Evolutionary conservation across 2,329 filamentous ascomycete species (phyloP).

Genomic region (Pseudodiploospora longispora): DNA sequence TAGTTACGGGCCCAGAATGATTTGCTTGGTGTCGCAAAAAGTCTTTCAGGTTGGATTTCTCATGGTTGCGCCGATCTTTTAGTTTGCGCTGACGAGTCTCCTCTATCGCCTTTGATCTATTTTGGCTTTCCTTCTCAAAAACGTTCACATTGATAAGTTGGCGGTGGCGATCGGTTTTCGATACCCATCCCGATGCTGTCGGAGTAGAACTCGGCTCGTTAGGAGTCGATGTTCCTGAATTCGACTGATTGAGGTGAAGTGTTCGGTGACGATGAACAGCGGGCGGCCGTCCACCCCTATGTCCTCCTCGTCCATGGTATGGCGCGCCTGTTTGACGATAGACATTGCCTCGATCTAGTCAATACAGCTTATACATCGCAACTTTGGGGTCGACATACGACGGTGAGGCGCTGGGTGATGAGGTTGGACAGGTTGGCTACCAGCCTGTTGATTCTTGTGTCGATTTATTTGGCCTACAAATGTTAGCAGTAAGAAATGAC

Average conservation of each 20-base stretch:
- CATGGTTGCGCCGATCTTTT: constrained; percentile 43
- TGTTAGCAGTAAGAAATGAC: constrained; percentile 15
- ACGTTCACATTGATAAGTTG: constrained; percentile 76
- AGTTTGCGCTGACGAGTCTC: constrained; percentile 55
- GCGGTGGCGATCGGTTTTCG: constrained; percentile 66
- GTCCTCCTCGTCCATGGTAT: constrained; percentile 24
- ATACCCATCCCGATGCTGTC: constrained; percentile 47
- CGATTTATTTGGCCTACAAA: constrained; percentile 67
- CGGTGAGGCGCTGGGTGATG: constrained; percentile 23
- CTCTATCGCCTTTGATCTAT: constrained; percentile 62
- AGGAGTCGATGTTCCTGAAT: constrained; percentile 13
- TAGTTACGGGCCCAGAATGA: constrained; percentile 14
- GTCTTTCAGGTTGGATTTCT: constrained; percentile 48
- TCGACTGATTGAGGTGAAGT: constrained; percentile 51
- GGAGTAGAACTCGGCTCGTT: too few species aligned
- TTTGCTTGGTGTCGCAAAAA: constrained; percentile 23
- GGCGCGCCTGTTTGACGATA: constrained; percentile 24
- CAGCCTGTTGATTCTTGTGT: constrained; percentile 58
- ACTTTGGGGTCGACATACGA: constrained; percentile 21
- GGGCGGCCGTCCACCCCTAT: constrained; percentile 27
- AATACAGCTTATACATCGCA: constrained; percentile 4
- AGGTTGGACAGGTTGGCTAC: constrained; percentile 21
- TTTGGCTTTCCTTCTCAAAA: constrained; percentile 65
- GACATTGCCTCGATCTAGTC: constrained; percentile 20
- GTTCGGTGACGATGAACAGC: constrained; percentile 42